A percentile compares a stretch with the other conserved stretches of the same genome.
Evolutionary conservation across 2,329 filamentous ascomycete species (phyloP).

Genomic region (Claviceps purpurea): DNA sequence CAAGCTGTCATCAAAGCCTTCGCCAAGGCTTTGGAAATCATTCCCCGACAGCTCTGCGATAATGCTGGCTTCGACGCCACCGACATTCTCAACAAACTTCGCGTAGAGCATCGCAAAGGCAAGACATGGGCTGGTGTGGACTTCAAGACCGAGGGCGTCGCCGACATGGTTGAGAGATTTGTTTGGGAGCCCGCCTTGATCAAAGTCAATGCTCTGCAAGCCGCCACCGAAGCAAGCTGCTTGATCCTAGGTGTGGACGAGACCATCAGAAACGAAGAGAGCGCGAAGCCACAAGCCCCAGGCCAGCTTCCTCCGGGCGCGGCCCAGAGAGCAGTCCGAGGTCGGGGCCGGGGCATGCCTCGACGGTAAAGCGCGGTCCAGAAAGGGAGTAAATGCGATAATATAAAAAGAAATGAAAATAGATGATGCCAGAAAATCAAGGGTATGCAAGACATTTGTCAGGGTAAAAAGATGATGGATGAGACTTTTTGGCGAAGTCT

Average conservation of each 20-base stretch:
- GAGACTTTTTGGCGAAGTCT: background rate
- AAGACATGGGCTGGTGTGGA: conserved; percentile 93
- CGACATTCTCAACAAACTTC: conserved; percentile 90
- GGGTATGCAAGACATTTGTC: background rate
- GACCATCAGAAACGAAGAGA: conserved; percentile 98
- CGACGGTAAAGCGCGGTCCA: conserved; percentile 41
- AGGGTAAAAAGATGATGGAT: background rate
- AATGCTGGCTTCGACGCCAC: conserved; percentile 98
- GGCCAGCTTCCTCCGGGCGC: conserved; percentile 66
- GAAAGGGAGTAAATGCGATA: background rate
- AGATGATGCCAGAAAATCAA: background rate
- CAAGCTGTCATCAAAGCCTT: conserved; percentile 97
- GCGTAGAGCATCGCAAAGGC: conserved; percentile 91
- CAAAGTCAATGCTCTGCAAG: conserved; percentile 95
- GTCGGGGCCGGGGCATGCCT: conserved; percentile 80
- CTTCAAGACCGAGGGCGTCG: conserved; percentile 80
- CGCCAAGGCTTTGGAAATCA: conserved; percentile 91
- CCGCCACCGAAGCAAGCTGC: conserved; percentile 88
- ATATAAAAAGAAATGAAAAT: conserved; percentile 1
- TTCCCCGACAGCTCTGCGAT: conserved; percentile 93
- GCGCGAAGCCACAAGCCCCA: conserved; percentile 68
- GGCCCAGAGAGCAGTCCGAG: conserved; percentile 76
- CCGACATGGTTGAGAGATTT: conserved; percentile 89
- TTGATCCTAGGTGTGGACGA: conserved; percentile 94
- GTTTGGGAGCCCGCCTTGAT: conserved; percentile 96